phyloP scores from a whole-genome alignment of 2,329 filamentous ascomycete species.

The Calonectria naviculata region DNA sequence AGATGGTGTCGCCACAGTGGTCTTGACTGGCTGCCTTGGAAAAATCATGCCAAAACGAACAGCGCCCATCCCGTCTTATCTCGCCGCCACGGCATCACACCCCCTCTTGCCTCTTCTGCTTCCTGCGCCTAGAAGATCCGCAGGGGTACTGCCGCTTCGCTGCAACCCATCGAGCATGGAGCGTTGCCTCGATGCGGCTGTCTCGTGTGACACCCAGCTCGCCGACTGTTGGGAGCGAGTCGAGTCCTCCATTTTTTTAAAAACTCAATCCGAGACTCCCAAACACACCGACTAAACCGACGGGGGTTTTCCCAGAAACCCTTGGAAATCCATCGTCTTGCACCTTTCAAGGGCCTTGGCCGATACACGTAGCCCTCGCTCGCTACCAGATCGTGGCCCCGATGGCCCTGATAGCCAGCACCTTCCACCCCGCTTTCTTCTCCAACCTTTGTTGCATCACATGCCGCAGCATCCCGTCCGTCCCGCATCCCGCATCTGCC shows the following conservation, averaged over 20 bases:
- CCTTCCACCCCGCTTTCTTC: slow-evolving; percentile 1
- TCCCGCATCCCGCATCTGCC: slow-evolving; percentile 14
- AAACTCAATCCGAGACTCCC: slow-evolving; percentile 9
- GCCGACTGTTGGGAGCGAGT: background rate
- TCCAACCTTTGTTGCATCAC: slow-evolving; percentile 1
- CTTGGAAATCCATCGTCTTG: background rate
- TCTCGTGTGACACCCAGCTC: slow-evolving; percentile 17
- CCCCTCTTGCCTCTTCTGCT: slow-evolving; percentile 18
- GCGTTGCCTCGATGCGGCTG: slow-evolving; percentile 12
- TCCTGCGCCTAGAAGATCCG: background rate
- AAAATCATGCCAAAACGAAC: background rate
- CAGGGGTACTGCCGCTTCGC: slow-evolving; percentile 10
- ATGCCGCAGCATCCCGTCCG: background rate
- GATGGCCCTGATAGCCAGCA: too few species aligned
- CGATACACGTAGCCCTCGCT: too few species aligned
- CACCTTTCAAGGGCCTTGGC: too few species aligned
- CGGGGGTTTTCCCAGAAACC: slow-evolving; percentile 4
- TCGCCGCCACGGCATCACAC: slow-evolving; percentile 12
- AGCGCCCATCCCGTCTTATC: background rate
- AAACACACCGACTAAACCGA: slow-evolving; percentile 20
- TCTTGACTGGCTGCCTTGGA: too few species aligned
- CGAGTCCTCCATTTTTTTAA: background rate
- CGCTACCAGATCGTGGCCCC: too few species aligned
- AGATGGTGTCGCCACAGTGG: background rate
- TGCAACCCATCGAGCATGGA: slow-evolving; percentile 9